phyloP scores from a whole-genome alignment of 2,329 filamentous ascomycete species.

The Cryphonectria parasitica region DNA sequence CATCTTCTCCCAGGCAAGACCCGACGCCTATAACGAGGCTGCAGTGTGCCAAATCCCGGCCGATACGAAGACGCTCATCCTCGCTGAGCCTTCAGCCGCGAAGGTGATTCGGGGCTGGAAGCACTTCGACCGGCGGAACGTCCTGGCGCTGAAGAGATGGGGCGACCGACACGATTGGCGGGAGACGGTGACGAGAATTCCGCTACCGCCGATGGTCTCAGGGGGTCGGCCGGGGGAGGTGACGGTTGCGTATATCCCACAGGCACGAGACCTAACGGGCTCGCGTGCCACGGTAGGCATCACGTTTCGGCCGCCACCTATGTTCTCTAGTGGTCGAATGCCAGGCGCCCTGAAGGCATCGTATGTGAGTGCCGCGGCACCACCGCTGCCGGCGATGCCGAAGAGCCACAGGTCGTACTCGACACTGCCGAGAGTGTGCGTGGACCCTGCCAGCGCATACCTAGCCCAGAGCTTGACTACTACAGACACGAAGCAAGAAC shows the following conservation, averaged over 20 bases:
- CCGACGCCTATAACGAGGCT: constrained; percentile 72
- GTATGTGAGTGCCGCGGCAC: constrained; percentile 32
- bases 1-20: constrained; percentile 51
- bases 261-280: constrained; percentile 62
- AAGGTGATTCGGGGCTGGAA: constrained; percentile 69
- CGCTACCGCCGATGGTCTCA: constrained; percentile 56
- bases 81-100: constrained; percentile 68
- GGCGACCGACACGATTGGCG: constrained; percentile 37
- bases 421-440: constrained; percentile 13
- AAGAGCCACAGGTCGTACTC: constrained; percentile 29
- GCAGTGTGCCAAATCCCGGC: constrained; percentile 68
- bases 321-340: constrained; percentile 13
- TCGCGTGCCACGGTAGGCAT: constrained; percentile 72
- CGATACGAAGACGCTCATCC: constrained; percentile 61
- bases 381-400: constrained; percentile 41
- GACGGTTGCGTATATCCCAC: constrained; percentile 69
- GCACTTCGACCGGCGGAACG: constrained; percentile 61
- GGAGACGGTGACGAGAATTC: constrained; percentile 47
- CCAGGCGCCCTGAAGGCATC: neutral
- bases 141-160: constrained; percentile 52
- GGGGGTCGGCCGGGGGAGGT: constrained; percentile 66
- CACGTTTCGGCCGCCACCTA: constrained; percentile 66
- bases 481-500: neutral
- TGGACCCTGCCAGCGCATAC: neutral
- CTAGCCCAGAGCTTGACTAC: neutral